These are phyloP conservation scores for Amaranthus tricolor DNA, from an alignment of 179 eudicot species.

Conservation along the genomic window DNA sequence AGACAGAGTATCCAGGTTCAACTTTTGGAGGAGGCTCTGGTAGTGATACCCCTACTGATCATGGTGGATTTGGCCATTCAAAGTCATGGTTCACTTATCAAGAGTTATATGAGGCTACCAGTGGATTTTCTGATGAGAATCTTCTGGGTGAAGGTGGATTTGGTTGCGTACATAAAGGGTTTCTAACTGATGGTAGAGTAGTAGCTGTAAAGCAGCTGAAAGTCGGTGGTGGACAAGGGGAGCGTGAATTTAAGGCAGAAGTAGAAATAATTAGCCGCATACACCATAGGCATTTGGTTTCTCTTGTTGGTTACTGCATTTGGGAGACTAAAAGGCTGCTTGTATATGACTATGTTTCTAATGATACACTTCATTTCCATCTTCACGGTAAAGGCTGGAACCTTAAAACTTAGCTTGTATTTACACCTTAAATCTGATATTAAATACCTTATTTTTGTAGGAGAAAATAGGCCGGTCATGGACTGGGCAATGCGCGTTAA, in stretches of 20 bases:
- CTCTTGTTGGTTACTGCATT: constrained; percentile 88
- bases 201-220: constrained; percentile 91
- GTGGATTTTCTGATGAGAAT: constrained; percentile 70
- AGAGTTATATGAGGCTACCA: constrained; percentile 70
- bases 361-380: constrained; percentile 80
- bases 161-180: constrained; percentile 86
- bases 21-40: constrained; percentile 43
- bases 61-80: constrained; percentile 64
- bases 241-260: constrained; percentile 88
- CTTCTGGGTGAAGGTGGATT: constrained; percentile 94
- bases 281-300: constrained; percentile 93
- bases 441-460: constrained; percentile 31
- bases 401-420: constrained; percentile 5
- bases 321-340: constrained; percentile 66
- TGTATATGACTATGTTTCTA: constrained; percentile 82
- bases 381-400: constrained; percentile 61
- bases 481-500: constrained; percentile 76
- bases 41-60: constrained; percentile 46
- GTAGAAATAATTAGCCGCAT: constrained; percentile 89
- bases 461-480: constrained; percentile 55
- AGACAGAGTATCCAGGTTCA: constrained; percentile 39
- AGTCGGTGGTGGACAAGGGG: constrained; percentile 85
- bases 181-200: constrained; percentile 61
- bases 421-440: background rate
- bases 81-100: constrained; percentile 69